Base-by-base conservation (phyloP, 441 rosid species). In the Erysimum cheiri region DNA sequence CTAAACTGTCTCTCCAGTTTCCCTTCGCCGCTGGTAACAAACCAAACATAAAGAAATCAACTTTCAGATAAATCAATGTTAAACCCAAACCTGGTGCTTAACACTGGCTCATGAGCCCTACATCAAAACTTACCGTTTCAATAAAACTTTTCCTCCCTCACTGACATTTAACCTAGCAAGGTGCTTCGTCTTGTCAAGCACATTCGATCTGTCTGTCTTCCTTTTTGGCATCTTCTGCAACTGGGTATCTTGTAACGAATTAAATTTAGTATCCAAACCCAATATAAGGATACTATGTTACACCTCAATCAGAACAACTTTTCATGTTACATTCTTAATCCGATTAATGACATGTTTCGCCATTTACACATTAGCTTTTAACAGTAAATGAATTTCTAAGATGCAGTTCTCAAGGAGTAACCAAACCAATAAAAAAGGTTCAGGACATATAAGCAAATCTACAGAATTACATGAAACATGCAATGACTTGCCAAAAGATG, bases 141-240 rank as follows among this genome's bases (percentile, higher is more conserved):
- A 67, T 73, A 90, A 87, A 85, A 94, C 80, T 80, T 94, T 94
- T 49, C 97, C 98, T 8, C 84, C 97, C 66, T 94, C 94, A 11
- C 65, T 75, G 60, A 83, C 67, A 68, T 94, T 90, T 60, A 94
- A 68, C 69, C 98, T 84, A 6, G 96, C 94, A 67, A 94, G 99
- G 76, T 92, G 94, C 85, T 88, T 88, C 75, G 77, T 79, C 88
- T 92, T 94, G 83, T 94, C 97, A 77, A 94, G 78, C 36, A 86
- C 99, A 80, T 85, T 87, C 0, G 99, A 90, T 77, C 72, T 86
- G 67, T 95, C 97, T 5, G 99, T 95, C 85, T 92, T 92, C 82
- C 99, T 84, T 73, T 85, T 95, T 0, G 99, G 99, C 84, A 84
- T 88, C 83, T 88, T 95, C 94, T 92, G 99, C 89, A 92, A 87